These are phyloP conservation scores for Quercus alba DNA, from an alignment of 306 rosid species.

Conservation along the genomic window DNA sequence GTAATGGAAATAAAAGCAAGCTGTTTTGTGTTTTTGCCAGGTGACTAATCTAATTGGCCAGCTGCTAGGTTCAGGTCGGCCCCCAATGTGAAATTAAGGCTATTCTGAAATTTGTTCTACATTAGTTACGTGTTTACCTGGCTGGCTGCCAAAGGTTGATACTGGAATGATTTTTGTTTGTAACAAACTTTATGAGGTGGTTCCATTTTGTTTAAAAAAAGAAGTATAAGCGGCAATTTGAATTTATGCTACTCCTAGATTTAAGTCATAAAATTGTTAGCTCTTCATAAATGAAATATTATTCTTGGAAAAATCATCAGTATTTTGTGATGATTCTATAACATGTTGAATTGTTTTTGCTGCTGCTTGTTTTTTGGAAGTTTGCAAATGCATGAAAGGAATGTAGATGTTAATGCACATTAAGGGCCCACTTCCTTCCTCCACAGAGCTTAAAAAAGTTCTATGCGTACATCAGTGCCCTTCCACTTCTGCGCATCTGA, in stretches of 20 bases:
- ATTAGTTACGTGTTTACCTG: not conserved
- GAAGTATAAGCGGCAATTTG: constrained; percentile 12
- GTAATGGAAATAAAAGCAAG: not conserved
- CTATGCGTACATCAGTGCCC: not conserved
- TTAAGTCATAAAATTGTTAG: constrained; percentile 4
- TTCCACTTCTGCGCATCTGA: not conserved
- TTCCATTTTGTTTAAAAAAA: not conserved
- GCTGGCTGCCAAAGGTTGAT: constrained; percentile 16
- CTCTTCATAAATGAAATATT: not conserved
- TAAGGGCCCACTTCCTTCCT: no score
- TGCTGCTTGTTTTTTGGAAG: not conserved
- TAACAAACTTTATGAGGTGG: not conserved
- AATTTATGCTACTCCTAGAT: constrained; percentile 11
- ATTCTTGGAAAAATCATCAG: constrained; percentile 4
- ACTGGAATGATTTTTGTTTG: constrained; percentile 11
- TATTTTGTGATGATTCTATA: not conserved
- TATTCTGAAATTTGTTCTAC: constrained; percentile 4
- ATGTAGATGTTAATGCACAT: no score
- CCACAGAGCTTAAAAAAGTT: not conserved
- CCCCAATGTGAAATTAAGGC: constrained; percentile 45
- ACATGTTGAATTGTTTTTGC: not conserved
- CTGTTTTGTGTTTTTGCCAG: constrained; percentile 27
- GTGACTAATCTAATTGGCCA: constrained; percentile 84
- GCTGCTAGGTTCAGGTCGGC: constrained; percentile 78
- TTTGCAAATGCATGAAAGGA: not conserved